A percentile compares a stretch with the other conserved stretches of the same genome.
phyloP scores from a whole-genome alignment of 78 protist species.

The Planoprotostelium fungivorum region DNA sequence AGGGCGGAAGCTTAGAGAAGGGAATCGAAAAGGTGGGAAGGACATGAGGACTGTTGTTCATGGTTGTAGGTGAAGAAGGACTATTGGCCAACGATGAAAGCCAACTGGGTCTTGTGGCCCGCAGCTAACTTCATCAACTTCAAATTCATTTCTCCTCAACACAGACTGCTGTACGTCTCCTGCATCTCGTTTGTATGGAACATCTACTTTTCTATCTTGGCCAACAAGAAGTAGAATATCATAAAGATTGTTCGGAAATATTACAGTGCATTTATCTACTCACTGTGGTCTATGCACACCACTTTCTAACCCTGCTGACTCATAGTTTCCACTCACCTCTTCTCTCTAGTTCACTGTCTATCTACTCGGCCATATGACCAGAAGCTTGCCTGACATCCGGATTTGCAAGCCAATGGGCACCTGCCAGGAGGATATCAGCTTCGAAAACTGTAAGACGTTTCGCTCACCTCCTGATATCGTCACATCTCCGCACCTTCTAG shows the following conservation, averaged over 20 bases:
- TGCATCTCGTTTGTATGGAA: not conserved
- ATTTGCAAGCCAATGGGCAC: no score
- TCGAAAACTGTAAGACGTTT: no score
- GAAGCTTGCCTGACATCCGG: no score
- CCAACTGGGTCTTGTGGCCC: not conserved
- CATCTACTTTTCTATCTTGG: not conserved
- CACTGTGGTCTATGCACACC: no score
- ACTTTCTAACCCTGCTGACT: no score
- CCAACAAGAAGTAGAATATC: not conserved
- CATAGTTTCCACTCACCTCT: no score
- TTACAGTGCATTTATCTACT: no score
- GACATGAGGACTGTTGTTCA: not conserved
- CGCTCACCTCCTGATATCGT: no score
- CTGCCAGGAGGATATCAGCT: no score
- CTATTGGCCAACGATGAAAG: not conserved
- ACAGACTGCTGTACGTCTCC: not conserved
- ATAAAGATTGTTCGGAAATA: not conserved
- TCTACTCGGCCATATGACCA: no score
- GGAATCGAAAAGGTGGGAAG: not conserved
- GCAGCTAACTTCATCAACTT: not conserved
- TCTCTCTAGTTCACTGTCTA: no score
- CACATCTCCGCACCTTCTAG: no score
- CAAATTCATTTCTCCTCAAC: not conserved
- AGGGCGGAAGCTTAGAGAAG: not conserved
- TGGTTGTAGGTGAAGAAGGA: not conserved